phyloP scores from a whole-genome alignment of 345 rosid genomes.

The Rhodamnia argentea region DNA sequence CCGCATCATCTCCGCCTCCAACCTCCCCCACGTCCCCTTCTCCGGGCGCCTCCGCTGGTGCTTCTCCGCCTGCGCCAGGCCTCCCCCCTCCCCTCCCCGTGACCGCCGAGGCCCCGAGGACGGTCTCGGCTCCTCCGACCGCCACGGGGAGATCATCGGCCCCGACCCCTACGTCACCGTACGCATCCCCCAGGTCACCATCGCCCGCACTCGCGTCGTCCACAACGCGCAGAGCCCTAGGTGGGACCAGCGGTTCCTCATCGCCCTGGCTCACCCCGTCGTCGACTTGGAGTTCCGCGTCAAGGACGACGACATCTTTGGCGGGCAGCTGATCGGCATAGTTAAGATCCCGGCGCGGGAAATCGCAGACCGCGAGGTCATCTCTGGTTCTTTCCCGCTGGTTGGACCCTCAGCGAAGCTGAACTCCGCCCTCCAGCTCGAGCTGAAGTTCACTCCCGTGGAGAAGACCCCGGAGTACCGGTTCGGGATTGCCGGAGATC shows the following conservation, averaged over 20 bases:
- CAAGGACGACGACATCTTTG: slow-evolving; percentile 77
- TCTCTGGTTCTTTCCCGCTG: slow-evolving; percentile 43
- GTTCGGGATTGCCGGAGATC: slow-evolving; percentile 56
- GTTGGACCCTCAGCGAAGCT: slow-evolving; percentile 40
- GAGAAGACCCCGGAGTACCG: slow-evolving; percentile 41
- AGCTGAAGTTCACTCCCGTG: slow-evolving; percentile 56
- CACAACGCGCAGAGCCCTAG: slow-evolving; percentile 53
- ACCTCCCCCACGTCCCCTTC: slow-evolving; percentile 49
- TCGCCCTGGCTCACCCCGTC: slow-evolving; percentile 67
- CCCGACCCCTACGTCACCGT: slow-evolving; percentile 87
- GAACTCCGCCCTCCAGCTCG: slow-evolving; percentile 36
- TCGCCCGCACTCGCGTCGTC: slow-evolving; percentile 75
- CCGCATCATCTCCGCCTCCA: slow-evolving; percentile 44
- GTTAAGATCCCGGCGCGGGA: slow-evolving; percentile 39
- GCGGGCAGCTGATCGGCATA: slow-evolving; percentile 58
- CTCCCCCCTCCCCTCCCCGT: not conserved
- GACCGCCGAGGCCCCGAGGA: not conserved
- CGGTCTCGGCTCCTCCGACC: slow-evolving; percentile 2
- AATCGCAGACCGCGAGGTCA: slow-evolving; percentile 27
- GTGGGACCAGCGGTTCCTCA: slow-evolving; percentile 63
- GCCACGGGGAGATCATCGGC: slow-evolving; percentile 42
- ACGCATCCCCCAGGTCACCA: slow-evolving; percentile 72
- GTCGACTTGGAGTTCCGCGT: slow-evolving; percentile 59
- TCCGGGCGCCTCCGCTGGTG: slow-evolving; percentile 41
- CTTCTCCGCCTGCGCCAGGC: slow-evolving; percentile 26